Evolutionary conservation across 1,284 basidiomycete species (phyloP).

Genomic region (Schizopora paradoxa): DNA sequence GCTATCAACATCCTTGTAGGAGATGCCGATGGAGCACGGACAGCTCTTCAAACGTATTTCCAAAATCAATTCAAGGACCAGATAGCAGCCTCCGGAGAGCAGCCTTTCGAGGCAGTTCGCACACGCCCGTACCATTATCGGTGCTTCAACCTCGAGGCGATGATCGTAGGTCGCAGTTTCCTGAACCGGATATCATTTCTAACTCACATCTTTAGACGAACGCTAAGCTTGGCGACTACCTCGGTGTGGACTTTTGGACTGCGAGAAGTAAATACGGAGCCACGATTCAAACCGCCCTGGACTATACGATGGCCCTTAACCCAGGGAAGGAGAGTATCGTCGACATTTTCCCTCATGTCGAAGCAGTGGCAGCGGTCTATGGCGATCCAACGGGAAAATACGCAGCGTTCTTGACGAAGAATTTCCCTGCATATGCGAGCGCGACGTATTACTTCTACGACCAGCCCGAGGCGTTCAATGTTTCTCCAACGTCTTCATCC

Average conservation of each 20-base stretch:
- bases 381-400: slow-evolving; percentile 54
- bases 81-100: slow-evolving; percentile 50
- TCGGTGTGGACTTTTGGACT: slow-evolving; percentile 48
- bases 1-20: slow-evolving; percentile 34
- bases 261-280: slow-evolving; percentile 44
- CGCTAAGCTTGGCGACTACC: slow-evolving; percentile 50
- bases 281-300: slow-evolving; percentile 52
- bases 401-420: slow-evolving; percentile 35
- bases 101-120: slow-evolving; percentile 55
- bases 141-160: slow-evolving; percentile 60
- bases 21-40: slow-evolving; percentile 35
- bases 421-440: slow-evolving; percentile 31
- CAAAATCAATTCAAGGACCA: slow-evolving; percentile 42
- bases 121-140: slow-evolving; percentile 63
- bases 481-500: slow-evolving; percentile 18
- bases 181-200: slow-evolving; percentile 17
- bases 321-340: slow-evolving; percentile 40
- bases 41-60: slow-evolving; percentile 42
- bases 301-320: slow-evolving; percentile 44
- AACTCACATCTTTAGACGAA: slow-evolving; percentile 35
- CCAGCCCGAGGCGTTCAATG: slow-evolving; percentile 34
- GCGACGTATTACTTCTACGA: slow-evolving; percentile 50
- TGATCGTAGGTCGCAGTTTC: slow-evolving; percentile 45
- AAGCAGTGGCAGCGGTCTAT: slow-evolving; percentile 47
- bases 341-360: slow-evolving; percentile 49